Conservation (phyloP, 2,329 filamentous ascomycete genomes). For the Fusarium lyarnte region DNA sequence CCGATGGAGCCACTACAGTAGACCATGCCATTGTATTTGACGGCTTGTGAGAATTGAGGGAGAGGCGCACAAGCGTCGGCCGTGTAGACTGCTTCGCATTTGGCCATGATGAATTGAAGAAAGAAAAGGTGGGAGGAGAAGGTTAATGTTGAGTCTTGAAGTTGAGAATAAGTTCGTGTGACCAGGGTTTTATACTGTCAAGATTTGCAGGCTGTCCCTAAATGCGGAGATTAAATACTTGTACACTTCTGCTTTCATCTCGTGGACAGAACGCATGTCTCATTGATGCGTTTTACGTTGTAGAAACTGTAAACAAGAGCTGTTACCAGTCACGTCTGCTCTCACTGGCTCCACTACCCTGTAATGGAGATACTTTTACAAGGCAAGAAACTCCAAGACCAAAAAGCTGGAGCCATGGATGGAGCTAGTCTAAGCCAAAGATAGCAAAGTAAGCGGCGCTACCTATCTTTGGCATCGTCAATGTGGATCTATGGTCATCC, state of each 20-base stretch:
- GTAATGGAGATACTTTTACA: neutral
- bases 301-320: rapidly evolving
- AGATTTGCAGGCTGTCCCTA: rapidly evolving
- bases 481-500: neutral
- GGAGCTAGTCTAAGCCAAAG: neutral
- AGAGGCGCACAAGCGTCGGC: neutral
- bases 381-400: neutral
- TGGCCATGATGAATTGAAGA: neutral
- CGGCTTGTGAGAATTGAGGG: neutral
- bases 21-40: neutral
- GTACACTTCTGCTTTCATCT: rapidly evolving
- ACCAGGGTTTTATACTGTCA: rapidly evolving
- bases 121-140: too few relatives aligned
- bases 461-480: neutral
- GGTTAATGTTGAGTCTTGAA: rapidly evolving
- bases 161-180: rapidly evolving
- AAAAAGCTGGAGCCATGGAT: neutral
- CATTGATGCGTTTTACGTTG: neutral
- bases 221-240: neutral
- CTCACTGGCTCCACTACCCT: neutral
- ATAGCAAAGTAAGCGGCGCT: neutral
- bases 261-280: too few relatives aligned
- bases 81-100: neutral
- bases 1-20: neutral
- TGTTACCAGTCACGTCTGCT: neutral